These are phyloP conservation scores for Pleomassaria siparia DNA, from an alignment of 2,329 filamentous ascomycete genomes.

Conservation along the genomic window DNA sequence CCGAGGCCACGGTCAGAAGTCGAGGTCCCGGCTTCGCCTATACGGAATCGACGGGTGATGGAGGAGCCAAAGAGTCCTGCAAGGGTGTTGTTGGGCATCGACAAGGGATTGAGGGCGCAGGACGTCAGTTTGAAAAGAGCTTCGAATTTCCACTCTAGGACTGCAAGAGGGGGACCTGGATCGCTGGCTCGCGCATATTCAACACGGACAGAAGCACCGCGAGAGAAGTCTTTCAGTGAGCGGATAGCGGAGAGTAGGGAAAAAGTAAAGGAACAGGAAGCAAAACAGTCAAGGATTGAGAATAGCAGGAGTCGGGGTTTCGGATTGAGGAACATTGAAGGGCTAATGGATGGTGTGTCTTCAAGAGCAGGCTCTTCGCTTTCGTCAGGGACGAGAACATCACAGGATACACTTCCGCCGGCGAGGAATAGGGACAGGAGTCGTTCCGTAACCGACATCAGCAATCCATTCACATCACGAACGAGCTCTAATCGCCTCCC, in stretches of 20 bases:
- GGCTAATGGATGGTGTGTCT: constrained; percentile 23
- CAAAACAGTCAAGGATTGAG: constrained; percentile 48
- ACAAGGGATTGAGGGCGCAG: constrained; percentile 77
- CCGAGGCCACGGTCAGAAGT: constrained; percentile 46
- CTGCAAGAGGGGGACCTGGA: constrained; percentile 9
- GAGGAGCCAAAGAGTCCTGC: constrained; percentile 71
- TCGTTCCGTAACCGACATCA: constrained; percentile 20
- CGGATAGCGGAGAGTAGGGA: constrained; percentile 69
- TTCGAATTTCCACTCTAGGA: constrained; percentile 38
- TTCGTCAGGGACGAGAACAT: constrained; percentile 20
- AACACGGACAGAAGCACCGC: constrained; percentile 23
- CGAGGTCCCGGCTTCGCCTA: constrained; percentile 77
- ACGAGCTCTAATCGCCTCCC: constrained; percentile 26
- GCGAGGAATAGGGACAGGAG: constrained; percentile 15
- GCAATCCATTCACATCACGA: constrained; percentile 18
- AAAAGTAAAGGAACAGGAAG: constrained; percentile 46
- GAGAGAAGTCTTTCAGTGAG: constrained; percentile 74
- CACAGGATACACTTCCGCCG: constrained; percentile 20
- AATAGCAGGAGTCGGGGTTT: constrained; percentile 46
- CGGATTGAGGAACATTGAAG: constrained; percentile 34
- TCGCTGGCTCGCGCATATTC: constrained; percentile 48
- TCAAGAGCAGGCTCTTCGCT: constrained; percentile 33
- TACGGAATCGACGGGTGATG: constrained; percentile 51
- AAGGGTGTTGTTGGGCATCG: constrained; percentile 79
- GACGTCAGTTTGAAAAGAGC: constrained; percentile 84